phyloP scores from a whole-genome alignment of 768 basidiomycete genomes.

The Boletus insuetus region DNA sequence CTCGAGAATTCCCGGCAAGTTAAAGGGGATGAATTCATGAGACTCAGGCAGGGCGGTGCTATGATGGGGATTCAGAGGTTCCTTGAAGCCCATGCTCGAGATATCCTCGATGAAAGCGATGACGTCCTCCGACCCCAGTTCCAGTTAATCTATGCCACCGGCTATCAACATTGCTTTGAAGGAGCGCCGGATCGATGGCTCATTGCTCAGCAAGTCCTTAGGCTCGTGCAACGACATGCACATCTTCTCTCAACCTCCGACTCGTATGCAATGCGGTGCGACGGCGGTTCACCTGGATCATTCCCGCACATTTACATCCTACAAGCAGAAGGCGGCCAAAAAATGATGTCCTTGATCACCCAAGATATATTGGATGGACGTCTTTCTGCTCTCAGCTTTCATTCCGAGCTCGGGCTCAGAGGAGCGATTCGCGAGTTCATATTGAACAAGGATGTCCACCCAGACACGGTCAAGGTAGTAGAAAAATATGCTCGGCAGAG shows the following conservation, averaged over 20 bases:
- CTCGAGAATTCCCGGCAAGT: too few species aligned
- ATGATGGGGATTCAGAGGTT: neutral
- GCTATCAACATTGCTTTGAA: neutral
- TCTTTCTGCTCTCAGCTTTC: neutral
- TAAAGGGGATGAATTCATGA: too few species aligned
- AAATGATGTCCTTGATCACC: neutral
- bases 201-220: neutral
- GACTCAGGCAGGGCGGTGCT: neutral
- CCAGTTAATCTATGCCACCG: neutral
- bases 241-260: neutral
- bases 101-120: neutral
- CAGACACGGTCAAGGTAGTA: neutral
- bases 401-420: neutral
- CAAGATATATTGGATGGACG: neutral
- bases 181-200: neutral
- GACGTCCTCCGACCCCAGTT: neutral
- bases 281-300: neutral
- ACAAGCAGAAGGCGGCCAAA: neutral
- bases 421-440: neutral
- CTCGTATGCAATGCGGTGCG: neutral
- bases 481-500: neutral
- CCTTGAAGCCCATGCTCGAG: neutral
- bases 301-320: neutral
- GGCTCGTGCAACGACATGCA: neutral
- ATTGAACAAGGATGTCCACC: neutral